Percentiles rank a stretch among this genome's conserved stretches.
Conservation (phyloP, 1,284 basidiomycete genomes). For the Microbotryomycetes sp. region DNA sequence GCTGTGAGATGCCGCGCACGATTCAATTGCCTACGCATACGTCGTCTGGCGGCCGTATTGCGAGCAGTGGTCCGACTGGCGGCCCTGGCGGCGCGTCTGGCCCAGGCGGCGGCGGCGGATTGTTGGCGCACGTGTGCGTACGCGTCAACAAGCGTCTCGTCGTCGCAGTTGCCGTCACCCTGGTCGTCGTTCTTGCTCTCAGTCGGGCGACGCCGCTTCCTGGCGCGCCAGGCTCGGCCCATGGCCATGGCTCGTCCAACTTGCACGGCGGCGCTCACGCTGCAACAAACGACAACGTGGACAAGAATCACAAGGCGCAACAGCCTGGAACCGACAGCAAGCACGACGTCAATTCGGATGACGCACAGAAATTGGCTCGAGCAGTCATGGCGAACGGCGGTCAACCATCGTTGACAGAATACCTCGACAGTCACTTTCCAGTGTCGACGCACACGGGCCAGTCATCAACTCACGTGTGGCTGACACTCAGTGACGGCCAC, state of each 20-base stretch:
- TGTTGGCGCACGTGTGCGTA: too few species aligned
- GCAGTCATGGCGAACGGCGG: background rate
- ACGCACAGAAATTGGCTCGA: background rate
- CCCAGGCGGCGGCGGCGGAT: too few species aligned
- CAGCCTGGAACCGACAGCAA: background rate
- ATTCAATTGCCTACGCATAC: background rate
- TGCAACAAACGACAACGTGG: background rate
- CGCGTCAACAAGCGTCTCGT: background rate
- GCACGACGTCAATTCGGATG: background rate
- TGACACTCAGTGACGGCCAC: slow-evolving; percentile 11
- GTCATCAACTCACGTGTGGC: slow-evolving; percentile 11
- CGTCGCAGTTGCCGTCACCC: background rate
- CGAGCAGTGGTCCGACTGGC: too few species aligned
- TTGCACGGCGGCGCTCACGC: too few species aligned
- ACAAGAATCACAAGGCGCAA: background rate
- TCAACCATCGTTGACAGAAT: slow-evolving; percentile 1
- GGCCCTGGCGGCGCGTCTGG: too few species aligned
- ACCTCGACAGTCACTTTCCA: slow-evolving; percentile 12
- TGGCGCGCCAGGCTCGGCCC: background rate
- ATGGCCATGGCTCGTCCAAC: background rate
- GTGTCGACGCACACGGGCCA: background rate
- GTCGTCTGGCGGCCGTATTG: too few species aligned
- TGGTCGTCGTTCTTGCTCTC: background rate
- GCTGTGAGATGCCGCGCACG: background rate
- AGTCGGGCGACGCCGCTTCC: background rate